Evolutionary conservation across 768 basidiomycete genomes (phyloP).

Genomic region (Lactarius tabidus): DNA sequence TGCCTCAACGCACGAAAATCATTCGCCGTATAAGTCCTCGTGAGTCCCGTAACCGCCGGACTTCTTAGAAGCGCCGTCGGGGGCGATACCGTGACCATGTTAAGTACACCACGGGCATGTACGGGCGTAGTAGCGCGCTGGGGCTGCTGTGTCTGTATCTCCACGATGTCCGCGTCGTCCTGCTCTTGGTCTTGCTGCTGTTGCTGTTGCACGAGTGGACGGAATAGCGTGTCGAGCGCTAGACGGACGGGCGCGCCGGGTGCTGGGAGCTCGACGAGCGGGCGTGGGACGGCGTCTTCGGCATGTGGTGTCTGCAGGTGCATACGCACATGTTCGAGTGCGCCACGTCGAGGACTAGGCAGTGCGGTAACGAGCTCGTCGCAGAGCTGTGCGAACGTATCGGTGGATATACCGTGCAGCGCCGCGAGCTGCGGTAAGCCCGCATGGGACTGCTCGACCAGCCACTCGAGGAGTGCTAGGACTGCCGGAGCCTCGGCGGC

Average conservation of each 20-base stretch:
- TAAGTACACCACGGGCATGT: slow-evolving; percentile 49
- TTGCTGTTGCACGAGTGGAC: neutral
- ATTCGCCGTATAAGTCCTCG: slow-evolving; percentile 77
- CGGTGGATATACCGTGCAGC: slow-evolving; percentile 46
- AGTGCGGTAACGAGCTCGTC: slow-evolving; percentile 36
- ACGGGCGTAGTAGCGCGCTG: slow-evolving; percentile 32
- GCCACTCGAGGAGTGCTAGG: slow-evolving; percentile 52
- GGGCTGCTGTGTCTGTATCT: slow-evolving; percentile 29
- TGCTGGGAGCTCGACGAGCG: slow-evolving; percentile 3
- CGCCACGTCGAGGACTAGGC: slow-evolving; percentile 30
- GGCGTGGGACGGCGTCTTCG: slow-evolving; percentile 20
- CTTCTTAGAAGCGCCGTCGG: slow-evolving; percentile 66
- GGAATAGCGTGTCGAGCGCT: neutral
- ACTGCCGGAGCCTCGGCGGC: slow-evolving; percentile 34
- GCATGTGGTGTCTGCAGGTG: slow-evolving; percentile 30
- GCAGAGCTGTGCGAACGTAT: slow-evolving; percentile 46
- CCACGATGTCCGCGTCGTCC: neutral
- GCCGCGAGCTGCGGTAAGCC: slow-evolving; percentile 42
- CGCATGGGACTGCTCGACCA: slow-evolving; percentile 36
- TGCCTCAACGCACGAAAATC: slow-evolving; percentile 78
- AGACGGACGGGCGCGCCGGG: slow-evolving; percentile 4
- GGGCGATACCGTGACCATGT: slow-evolving; percentile 62
- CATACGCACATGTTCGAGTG: slow-evolving; percentile 34
- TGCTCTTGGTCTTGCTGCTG: neutral
- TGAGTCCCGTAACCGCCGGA: slow-evolving; percentile 70